Evolutionary conservation across 148 eudicot genomes (phyloP), one percentile per base, ranked within the genome.

Genomic region (Polygonum maritimum): DNA sequence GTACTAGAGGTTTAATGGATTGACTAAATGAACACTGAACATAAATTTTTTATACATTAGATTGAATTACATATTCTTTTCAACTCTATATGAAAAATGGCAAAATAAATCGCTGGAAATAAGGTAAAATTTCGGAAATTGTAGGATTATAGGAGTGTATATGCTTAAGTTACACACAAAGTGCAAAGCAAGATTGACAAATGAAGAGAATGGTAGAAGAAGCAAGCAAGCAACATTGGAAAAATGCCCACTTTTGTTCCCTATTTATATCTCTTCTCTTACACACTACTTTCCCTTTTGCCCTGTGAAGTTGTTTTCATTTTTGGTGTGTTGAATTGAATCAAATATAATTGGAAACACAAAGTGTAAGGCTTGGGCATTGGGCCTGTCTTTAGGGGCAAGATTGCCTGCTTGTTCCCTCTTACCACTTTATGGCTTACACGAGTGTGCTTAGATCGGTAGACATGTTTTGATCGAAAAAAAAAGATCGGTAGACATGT

Each of bases 301-400:
- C 18, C 18, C 13, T 13, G 18, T 1, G 15, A 26, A 26, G 31
- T 6, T 6, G 9, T 44, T 44, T 51, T 51, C 3, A 15, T 51
- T 51, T 15, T 51, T 51, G 5, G 57, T n/a, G 15, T 16, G 57
- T 16, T 51, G 57, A 51, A 51, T 51, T 51, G 57, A 51, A 51
- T 4, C 57, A 51, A 51, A 26, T 26, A 26, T 26, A 26, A 51
- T 51, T 51, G 57, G 57, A 51, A 13, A 51, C 57, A 51, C 3
- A 51, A 51, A 51, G 57, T 51, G 6, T 51, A 51, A 51, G 57
- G 57, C 5, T 51, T 48, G 49, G 11, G 58, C 58, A 5, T 16
- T 57, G 63, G 63, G 63, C 63, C 63, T 19, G 63, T 57, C 63
- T 57, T 57, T 57, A 57, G 63, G 63, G 63, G 63, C 63, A 57